These are phyloP conservation scores for Erodium trifolium DNA, from an alignment of 441 rosid genomes.

Conservation along the genomic window DNA sequence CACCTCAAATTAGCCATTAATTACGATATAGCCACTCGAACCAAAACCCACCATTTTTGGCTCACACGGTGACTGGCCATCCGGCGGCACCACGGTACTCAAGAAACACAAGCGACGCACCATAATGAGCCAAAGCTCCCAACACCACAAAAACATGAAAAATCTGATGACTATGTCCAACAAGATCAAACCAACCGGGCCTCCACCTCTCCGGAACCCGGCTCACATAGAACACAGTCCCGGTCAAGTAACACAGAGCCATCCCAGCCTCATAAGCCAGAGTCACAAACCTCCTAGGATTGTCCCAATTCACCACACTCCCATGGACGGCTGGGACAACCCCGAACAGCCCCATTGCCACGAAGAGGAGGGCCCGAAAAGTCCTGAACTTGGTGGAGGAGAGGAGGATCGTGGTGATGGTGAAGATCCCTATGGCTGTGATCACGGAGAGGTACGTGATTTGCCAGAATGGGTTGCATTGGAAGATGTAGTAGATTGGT, in stretches of 20 bases:
- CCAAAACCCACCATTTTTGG: too few relatives aligned
- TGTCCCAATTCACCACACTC: too few relatives aligned
- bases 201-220: conserved; percentile 18
- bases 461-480: conserved; percentile 17
- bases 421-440: conserved; percentile 10
- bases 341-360: too few relatives aligned
- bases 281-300: not conserved
- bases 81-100: conserved; percentile 5
- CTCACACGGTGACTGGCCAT: not conserved
- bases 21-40: too few relatives aligned
- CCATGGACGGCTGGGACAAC: too few relatives aligned
- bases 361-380: too few relatives aligned
- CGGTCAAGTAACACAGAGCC: conserved; percentile 18
- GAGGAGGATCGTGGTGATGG: conserved; percentile 14
- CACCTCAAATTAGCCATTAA: too few relatives aligned
- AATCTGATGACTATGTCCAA: conserved; percentile 19
- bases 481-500: conserved; percentile 18
- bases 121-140: conserved; percentile 19
- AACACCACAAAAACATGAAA: conserved; percentile 19
- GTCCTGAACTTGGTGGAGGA: conserved; percentile 9
- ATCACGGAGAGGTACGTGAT: conserved; percentile 10
- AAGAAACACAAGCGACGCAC: conserved; percentile 15
- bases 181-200: conserved; percentile 15
- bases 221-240: conserved; percentile 15
- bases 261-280: conserved; percentile 17